A percentile compares a stretch with the other conserved stretches of the same genome.
Evolutionary conservation across 208 protist species (phyloP).

Genomic region (Naegleria fowleri): DNA sequence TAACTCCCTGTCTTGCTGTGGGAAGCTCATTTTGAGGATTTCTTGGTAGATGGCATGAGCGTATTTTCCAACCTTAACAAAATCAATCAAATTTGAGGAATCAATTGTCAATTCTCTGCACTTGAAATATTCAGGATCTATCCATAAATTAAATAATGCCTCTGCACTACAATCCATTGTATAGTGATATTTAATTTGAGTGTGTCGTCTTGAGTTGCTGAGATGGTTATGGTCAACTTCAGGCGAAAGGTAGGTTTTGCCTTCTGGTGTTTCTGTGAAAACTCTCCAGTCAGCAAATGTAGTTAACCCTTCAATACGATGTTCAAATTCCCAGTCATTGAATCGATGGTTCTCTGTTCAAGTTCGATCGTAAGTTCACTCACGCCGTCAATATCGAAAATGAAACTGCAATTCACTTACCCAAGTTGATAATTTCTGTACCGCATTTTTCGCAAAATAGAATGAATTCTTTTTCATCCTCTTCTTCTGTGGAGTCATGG

Average conservation of each 20-base stretch:
- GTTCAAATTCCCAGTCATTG: neutral
- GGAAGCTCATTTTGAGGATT: neutral
- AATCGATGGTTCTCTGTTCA: neutral
- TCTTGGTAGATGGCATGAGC: neutral
- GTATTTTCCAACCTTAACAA: neutral
- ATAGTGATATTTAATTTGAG: neutral
- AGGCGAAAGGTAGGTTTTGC: neutral
- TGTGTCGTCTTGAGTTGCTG: neutral
- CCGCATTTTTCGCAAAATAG: neutral
- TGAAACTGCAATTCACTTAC: too few species aligned
- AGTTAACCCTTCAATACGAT: neutral
- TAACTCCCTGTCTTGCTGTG: neutral
- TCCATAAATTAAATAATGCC: neutral
- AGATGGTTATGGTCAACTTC: neutral
- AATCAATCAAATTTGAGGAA: neutral
- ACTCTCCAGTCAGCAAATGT: neutral
- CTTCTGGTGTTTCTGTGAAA: neutral
- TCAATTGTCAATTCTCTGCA: neutral
- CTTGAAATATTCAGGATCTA: neutral
- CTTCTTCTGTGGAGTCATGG: neutral
- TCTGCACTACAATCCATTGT: neutral
- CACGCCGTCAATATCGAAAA: too few species aligned
- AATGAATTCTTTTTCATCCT: neutral
- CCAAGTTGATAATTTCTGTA: neutral
- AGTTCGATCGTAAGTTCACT: too few species aligned